Evolutionary conservation across 495 filamentous ascomycete species (phyloP).

Genomic region (Penicillium atrosanguineum): DNA sequence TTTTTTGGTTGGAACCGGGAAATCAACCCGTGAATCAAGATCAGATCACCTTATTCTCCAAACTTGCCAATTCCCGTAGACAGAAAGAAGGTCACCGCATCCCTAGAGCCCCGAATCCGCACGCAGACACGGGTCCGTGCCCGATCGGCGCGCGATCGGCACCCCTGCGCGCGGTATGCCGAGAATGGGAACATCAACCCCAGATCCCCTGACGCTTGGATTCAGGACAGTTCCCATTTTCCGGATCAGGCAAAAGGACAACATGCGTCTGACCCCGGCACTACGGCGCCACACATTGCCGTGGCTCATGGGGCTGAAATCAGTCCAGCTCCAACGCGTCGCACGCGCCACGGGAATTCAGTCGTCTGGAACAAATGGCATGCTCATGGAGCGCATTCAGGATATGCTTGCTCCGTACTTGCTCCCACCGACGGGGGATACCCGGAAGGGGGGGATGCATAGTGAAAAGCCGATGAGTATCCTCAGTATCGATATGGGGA

Average conservation of each 20-base stretch:
- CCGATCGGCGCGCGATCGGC: neutral
- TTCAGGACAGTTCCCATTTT: neutral
- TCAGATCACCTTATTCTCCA: neutral
- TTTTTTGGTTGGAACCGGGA: neutral
- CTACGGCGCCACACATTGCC: neutral
- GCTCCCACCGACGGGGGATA: neutral
- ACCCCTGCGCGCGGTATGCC: neutral
- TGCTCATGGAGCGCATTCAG: slow-evolving; percentile 30
- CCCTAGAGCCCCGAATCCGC: neutral
- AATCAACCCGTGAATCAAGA: neutral
- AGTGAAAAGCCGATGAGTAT: slow-evolving; percentile 38
- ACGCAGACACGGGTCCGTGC: neutral
- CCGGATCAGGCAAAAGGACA: slow-evolving; percentile 5
- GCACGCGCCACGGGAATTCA: slow-evolving; percentile 53
- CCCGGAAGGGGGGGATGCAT: neutral
- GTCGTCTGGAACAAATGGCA: slow-evolving; percentile 48
- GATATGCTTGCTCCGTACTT: slow-evolving; percentile 9
- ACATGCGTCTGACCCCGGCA: slow-evolving; percentile 14
- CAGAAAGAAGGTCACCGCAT: too few relatives aligned
- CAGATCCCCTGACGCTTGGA: neutral
- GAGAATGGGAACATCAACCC: neutral
- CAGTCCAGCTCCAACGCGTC: slow-evolving; percentile 45
- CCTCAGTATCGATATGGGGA: slow-evolving; percentile 84
- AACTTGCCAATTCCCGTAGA: neutral
- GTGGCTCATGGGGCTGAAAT: slow-evolving; percentile 44